A percentile compares a stretch with the other conserved stretches of the same genome.
These are phyloP conservation scores for Chytridium lagenaria DNA, from an alignment of 371 early-diverging fungal genomes.

Conservation along the genomic window DNA sequence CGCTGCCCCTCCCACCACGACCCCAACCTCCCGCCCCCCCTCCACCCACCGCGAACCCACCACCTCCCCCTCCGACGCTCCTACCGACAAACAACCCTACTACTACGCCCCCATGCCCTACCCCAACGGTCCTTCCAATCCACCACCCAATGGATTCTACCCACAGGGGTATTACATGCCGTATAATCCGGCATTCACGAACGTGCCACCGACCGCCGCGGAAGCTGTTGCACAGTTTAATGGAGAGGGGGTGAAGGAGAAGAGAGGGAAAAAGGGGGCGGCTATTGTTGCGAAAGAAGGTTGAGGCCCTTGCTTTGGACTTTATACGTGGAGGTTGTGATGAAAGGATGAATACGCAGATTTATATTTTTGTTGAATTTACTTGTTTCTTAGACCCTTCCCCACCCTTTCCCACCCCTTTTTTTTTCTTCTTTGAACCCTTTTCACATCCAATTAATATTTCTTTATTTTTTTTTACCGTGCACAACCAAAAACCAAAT, in stretches of 20 bases:
- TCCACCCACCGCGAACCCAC: neutral
- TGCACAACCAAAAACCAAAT: neutral
- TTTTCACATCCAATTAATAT: no score
- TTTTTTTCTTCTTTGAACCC: neutral
- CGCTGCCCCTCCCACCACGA: neutral
- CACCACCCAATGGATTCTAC: no score
- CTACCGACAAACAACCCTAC: neutral
- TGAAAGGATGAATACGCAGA: no score
- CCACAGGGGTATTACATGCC: no score
- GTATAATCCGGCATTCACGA: neutral
- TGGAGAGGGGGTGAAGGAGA: neutral
- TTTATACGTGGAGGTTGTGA: no score
- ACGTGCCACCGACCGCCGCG: slow-evolving; percentile 7
- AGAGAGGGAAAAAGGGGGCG: neutral
- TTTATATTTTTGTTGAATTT: no score
- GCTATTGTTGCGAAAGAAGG: neutral
- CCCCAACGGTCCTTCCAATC: neutral
- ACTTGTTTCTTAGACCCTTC: neutral
- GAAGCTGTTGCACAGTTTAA: slow-evolving; percentile 3
- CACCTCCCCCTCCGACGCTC: neutral
- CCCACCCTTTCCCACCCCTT: neutral
- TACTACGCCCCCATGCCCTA: neutral
- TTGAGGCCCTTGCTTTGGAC: no score
- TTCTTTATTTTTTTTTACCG: neutral
- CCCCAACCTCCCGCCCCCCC: neutral